Evolutionary conservation across 139 green algal genomes (phyloP), one percentile per base, ranked within the genome.

Genomic region (Auxenochlorella pyrenoidosa): DNA sequence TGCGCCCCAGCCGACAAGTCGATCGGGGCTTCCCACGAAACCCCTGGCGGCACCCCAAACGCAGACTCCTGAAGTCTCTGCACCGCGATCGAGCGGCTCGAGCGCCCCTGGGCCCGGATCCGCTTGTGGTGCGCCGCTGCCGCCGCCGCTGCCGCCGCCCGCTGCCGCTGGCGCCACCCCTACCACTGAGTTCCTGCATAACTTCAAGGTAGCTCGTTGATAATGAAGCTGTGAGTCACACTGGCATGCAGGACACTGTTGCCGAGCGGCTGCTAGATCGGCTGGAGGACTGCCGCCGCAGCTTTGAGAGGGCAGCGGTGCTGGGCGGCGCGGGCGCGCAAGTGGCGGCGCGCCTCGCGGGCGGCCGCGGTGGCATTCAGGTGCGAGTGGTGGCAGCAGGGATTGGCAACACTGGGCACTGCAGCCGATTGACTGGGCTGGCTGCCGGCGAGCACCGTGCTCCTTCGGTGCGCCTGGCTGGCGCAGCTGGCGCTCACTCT

Each of bases 251-350:
- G 89, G 82, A 80, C 4, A 89, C 91, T 26, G 94, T 98, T 3
- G 91, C 92, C 8, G 91, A 95, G 38, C 79, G 94, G 22, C 83
- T 98, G 82, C 78, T 98, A 26, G 96, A 98, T 77, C 90, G 96
- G 1, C 79, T 98, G 68, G 94, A 97, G 78, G 96, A 98, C 90
- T 96, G 94, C 88, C 88, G 89, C 3, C 60, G 92, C 0, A 83
- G 63, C 16, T 98, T 98, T 72, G 86, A 88, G 5, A 86, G 72
- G 18, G 95, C 89, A 3, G 87, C 95, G 32, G 88, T 96, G 19
- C 66, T 98, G 44, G 94, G 94, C 8, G 96, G 65, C 58, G 81
- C 93, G 86, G 95, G 93, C 8, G 76, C 91, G 22, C 71, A 92
- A 38, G 91, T 96, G 59, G 72, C 91, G 34, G 59, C 86, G 18